phyloP scores from a whole-genome alignment of 2,329 filamentous ascomycete genomes.

The Claviceps arundinis region DNA sequence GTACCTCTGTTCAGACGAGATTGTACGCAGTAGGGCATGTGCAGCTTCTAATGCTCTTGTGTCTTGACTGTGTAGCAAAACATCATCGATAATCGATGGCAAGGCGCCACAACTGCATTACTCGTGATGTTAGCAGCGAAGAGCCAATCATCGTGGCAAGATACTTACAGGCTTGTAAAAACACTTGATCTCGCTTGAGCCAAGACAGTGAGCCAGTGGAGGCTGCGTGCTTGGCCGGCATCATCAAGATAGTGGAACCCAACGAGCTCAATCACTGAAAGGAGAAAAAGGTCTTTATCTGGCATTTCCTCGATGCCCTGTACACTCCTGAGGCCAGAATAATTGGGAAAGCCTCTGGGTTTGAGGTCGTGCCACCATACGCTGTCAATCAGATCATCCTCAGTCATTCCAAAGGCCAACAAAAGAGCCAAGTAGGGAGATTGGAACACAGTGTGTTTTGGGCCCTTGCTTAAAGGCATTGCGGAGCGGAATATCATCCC shows the following conservation, averaged over 20 bases:
- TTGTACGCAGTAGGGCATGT: conserved; percentile 43
- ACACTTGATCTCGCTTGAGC: conserved; percentile 41
- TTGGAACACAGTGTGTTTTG: conserved; percentile 12
- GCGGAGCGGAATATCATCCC: conserved; percentile 19
- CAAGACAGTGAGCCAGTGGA: conserved; percentile 47
- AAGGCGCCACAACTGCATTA: conserved; percentile 39
- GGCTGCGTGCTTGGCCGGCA: conserved; percentile 42
- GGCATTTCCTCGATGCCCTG: conserved; percentile 31
- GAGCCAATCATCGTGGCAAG: too few relatives aligned
- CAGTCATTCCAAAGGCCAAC: conserved; percentile 39
- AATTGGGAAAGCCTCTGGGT: conserved; percentile 20
- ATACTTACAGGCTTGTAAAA: conserved; percentile 42
- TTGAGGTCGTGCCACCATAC: conserved; percentile 47
- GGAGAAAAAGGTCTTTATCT: conserved; percentile 49
- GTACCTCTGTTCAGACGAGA: conserved; percentile 42
- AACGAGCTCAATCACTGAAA: conserved; percentile 49
- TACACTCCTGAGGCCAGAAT: conserved; percentile 13
- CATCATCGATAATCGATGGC: conserved; percentile 44
- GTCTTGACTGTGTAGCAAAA: conserved; percentile 51
- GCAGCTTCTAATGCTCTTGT: conserved; percentile 45
- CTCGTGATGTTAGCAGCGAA: conserved; percentile 5
- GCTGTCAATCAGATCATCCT: conserved; percentile 49
- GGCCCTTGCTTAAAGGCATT: background rate
- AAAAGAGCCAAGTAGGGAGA: conserved; percentile 50
- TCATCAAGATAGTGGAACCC: conserved; percentile 56